Percentiles rank a stretch among this genome's conserved stretches.
Evolutionary conservation across 441 rosid species (phyloP).

Genomic region (Erysimum pusillum): DNA sequence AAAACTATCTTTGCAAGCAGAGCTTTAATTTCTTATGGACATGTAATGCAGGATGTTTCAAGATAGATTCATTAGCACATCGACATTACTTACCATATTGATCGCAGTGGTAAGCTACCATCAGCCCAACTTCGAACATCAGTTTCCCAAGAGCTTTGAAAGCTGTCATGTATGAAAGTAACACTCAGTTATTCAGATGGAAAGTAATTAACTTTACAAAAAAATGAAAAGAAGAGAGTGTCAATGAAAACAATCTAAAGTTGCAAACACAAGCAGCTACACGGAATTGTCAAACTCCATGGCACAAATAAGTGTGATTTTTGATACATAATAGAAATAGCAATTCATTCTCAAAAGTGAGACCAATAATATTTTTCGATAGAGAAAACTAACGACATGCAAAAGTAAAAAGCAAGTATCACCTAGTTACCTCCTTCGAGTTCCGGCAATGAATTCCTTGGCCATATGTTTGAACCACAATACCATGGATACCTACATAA

Average conservation of each 20-base stretch:
- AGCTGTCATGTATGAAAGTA: slow-evolving; percentile 58
- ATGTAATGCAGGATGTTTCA: neutral
- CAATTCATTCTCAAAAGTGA: slow-evolving; percentile 12
- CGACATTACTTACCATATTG: slow-evolving; percentile 66
- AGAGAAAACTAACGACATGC: neutral
- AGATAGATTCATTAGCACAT: slow-evolving; percentile 27
- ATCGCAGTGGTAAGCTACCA: slow-evolving; percentile 95
- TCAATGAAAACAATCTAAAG: neutral
- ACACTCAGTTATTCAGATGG: slow-evolving; percentile 30
- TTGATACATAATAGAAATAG: neutral
- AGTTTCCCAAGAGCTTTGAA: slow-evolving; percentile 92
- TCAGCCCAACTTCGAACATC: slow-evolving; percentile 83
- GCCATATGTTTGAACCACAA: slow-evolving; percentile 97
- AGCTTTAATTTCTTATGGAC: slow-evolving; percentile 10
- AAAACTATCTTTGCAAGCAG: neutral
- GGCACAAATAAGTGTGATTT: neutral
- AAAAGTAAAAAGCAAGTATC: slow-evolving; percentile 20
- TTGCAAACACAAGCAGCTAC: neutral
- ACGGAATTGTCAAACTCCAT: neutral
- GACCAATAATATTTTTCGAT: neutral
- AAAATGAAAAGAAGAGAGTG: slow-evolving; percentile 1
- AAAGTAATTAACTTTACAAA: neutral
- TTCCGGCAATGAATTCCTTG: slow-evolving; percentile 73
- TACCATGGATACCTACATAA: slow-evolving; percentile 86
- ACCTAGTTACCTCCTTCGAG: slow-evolving; percentile 77